Evolutionary conservation across 306 rosid species (phyloP).

Genomic region (Carpinus fangiana): DNA sequence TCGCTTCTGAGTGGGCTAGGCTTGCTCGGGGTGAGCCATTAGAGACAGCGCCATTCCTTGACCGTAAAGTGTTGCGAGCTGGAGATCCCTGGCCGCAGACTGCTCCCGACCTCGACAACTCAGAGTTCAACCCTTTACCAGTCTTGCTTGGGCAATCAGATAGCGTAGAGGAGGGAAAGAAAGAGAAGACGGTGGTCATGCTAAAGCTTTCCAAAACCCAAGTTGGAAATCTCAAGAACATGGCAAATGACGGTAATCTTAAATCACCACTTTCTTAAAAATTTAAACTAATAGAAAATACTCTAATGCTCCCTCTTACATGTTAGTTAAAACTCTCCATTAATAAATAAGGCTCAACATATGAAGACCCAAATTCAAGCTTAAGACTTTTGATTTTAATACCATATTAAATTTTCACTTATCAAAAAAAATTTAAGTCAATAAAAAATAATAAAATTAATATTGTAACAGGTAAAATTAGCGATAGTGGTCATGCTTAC

Average conservation of each 20-base stretch:
- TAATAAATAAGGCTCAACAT: too few relatives aligned
- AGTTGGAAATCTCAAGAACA: slow-evolving; percentile 40
- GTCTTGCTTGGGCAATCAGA: slow-evolving; percentile 11
- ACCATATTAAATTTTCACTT: too few relatives aligned
- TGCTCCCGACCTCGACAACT: slow-evolving; percentile 1
- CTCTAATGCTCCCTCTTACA: too few relatives aligned
- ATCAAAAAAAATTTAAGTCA: too few relatives aligned
- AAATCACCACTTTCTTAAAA: too few relatives aligned
- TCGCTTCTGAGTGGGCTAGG: slow-evolving; percentile 52
- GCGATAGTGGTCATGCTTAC: slow-evolving; percentile 20
- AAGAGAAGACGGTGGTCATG: slow-evolving; percentile 34
- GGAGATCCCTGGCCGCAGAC: slow-evolving; percentile 14
- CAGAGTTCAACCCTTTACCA: slow-evolving; percentile 30
- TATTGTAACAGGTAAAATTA: background rate
- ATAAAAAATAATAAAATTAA: too few relatives aligned
- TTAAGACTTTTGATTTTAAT: too few relatives aligned
- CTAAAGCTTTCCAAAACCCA: slow-evolving; percentile 42
- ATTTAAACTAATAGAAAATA: too few relatives aligned
- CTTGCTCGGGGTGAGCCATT: slow-evolving; percentile 46
- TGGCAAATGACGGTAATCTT: slow-evolving; percentile 32
- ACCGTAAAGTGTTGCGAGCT: slow-evolving; percentile 27
- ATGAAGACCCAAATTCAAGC: too few relatives aligned
- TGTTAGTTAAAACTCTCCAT: too few relatives aligned
- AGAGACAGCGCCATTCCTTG: slow-evolving; percentile 39
- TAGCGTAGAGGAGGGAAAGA: slow-evolving; percentile 39